phyloP scores from a whole-genome alignment of 768 basidiomycete species.

The Cantharellus anzutake region DNA sequence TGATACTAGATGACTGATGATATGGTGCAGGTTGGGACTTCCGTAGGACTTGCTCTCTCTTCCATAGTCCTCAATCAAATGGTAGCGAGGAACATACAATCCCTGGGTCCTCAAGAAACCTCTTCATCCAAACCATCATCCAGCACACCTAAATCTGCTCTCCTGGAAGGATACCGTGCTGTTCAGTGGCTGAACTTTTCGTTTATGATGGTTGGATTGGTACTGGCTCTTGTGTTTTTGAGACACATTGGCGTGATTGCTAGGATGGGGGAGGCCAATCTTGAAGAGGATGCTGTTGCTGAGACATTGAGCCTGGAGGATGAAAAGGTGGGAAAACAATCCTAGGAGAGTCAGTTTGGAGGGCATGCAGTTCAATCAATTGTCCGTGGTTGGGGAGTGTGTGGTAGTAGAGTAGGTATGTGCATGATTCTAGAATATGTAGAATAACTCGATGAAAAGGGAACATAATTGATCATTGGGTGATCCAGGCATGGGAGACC shows the following conservation, averaged over 20 bases:
- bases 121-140: conserved; percentile 14
- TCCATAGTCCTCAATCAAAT: conserved; percentile 52
- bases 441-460: too few species aligned
- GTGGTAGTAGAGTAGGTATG: too few species aligned
- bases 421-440: too few species aligned
- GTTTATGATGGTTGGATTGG: conserved; percentile 34
- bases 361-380: too few species aligned
- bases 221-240: not conserved
- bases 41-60: conserved; percentile 49
- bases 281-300: not conserved
- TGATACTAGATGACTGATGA: not conserved
- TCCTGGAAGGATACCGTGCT: conserved; percentile 35
- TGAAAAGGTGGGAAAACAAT: too few species aligned
- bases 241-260: conserved; percentile 1
- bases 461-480: too few species aligned
- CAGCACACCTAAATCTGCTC: conserved; percentile 18
- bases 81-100: conserved; percentile 17
- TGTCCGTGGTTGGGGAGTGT: too few species aligned
- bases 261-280: not conserved
- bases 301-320: too few species aligned
- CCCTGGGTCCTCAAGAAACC: conserved; percentile 17
- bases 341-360: too few species aligned
- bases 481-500: too few species aligned
- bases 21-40: conserved; percentile 35
- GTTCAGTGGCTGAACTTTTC: conserved; percentile 48